Percentiles rank a stretch among this genome's conserved stretches.
These are phyloP conservation scores for Coemansia sp. DNA, from an alignment of 192 early-diverging fungal species.

Conservation along the genomic window DNA sequence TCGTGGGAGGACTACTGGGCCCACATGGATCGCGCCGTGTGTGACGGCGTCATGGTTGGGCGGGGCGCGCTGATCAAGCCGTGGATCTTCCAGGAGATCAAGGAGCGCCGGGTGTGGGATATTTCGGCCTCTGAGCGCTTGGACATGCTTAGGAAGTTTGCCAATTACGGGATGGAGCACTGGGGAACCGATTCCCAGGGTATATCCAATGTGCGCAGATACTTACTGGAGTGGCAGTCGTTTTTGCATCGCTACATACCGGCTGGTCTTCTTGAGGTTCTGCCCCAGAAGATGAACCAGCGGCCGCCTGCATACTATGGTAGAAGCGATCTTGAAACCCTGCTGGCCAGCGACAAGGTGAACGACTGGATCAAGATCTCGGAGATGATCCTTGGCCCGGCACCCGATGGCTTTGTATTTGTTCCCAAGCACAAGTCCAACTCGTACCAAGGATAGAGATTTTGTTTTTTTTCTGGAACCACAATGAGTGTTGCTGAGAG, in stretches of 20 bases:
- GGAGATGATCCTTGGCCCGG: constrained; percentile 88
- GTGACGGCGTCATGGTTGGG: constrained; percentile 91
- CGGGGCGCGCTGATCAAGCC: constrained; percentile 94
- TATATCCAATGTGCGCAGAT: constrained; percentile 78
- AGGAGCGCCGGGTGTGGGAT: constrained; percentile 83
- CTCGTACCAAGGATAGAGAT: constrained; percentile 59
- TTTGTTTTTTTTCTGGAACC: background rate
- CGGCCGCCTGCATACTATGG: constrained; percentile 84
- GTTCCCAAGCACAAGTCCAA: constrained; percentile 95
- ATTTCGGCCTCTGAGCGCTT: constrained; percentile 88
- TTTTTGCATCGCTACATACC: constrained; percentile 83
- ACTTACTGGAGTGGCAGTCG: constrained; percentile 79
- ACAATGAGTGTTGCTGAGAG: too few species aligned
- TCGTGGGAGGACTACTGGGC: constrained; percentile 82
- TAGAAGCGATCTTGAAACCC: constrained; percentile 88
- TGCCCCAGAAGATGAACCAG: constrained; percentile 91
- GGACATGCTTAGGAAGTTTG: constrained; percentile 84
- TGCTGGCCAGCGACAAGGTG: constrained; percentile 80
- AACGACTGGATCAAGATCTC: constrained; percentile 92
- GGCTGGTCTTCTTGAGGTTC: constrained; percentile 85
- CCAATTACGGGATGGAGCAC: constrained; percentile 86
- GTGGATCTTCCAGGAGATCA: constrained; percentile 96
- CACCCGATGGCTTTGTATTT: constrained; percentile 84
- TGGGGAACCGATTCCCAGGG: constrained; percentile 93
- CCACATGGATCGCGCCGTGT: constrained; percentile 58